Percentiles rank a stretch among this genome's conserved stretches.
Evolutionary conservation across 768 basidiomycete species (phyloP).

Genomic region (Auriscalpium orientale): DNA sequence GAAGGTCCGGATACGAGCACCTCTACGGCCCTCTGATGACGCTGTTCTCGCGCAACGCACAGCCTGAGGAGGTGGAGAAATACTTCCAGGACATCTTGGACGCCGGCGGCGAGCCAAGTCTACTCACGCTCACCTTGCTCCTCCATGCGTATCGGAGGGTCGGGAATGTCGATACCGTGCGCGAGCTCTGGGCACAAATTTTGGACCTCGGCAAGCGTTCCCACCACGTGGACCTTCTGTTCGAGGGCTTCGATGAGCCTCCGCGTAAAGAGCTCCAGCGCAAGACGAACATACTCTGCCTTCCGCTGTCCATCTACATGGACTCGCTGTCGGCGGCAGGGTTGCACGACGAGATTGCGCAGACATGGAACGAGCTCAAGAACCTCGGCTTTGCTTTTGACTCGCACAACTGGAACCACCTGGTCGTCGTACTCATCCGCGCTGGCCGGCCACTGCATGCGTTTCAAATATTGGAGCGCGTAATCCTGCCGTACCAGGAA

Average conservation of each 20-base stretch:
- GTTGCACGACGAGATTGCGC: conserved; percentile 50
- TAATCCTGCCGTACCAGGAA: conserved; percentile 56
- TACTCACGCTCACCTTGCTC: conserved; percentile 55
- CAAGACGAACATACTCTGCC: conserved; percentile 54
- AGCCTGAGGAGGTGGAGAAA: conserved; percentile 47
- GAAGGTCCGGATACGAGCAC: conserved; percentile 39
- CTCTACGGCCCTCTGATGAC: conserved; percentile 58
- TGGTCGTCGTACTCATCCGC: conserved; percentile 66
- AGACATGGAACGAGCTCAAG: conserved; percentile 60
- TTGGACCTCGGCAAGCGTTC: conserved; percentile 46
- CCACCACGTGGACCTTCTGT: conserved; percentile 27
- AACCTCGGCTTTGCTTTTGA: conserved; percentile 69
- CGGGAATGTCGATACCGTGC: conserved; percentile 46
- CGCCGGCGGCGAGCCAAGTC: conserved; percentile 47
- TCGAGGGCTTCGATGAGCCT: conserved; percentile 17
- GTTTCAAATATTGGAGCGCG: conserved; percentile 72
- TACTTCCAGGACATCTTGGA: conserved; percentile 47
- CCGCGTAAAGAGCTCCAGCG: conserved; percentile 17
- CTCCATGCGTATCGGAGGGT: conserved; percentile 66
- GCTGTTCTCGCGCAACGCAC: conserved; percentile 36
- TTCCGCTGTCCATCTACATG: conserved; percentile 78
- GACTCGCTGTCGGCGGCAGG: conserved; percentile 63
- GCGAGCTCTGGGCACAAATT: conserved; percentile 62
- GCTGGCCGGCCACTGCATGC: conserved; percentile 79
- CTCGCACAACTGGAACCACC: conserved; percentile 87